phyloP scores from a whole-genome alignment of 2,329 filamentous ascomycete genomes.

The Akanthomyces lecanii region DNA sequence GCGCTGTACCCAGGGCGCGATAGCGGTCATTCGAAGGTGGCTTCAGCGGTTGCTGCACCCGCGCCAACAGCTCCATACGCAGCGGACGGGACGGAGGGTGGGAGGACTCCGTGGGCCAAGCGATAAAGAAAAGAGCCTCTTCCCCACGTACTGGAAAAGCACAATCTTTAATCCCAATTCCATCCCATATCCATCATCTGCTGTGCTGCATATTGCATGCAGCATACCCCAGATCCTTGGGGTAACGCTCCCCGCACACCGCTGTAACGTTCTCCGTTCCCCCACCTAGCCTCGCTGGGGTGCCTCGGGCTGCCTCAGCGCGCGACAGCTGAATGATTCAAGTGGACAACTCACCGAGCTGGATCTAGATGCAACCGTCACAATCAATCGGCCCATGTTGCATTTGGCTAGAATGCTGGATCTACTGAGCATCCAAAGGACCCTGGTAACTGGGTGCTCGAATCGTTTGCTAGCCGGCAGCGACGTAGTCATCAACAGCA shows the following conservation, averaged over 20 bases:
- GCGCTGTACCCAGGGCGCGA: not conserved
- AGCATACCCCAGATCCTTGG: not conserved
- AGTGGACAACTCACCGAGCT: not conserved
- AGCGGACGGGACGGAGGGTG: not conserved
- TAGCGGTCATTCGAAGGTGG: not conserved
- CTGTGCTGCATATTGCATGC: too few relatives aligned
- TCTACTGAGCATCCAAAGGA: not conserved
- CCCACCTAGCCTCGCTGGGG: slow-evolving; percentile 2
- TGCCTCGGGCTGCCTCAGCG: too few relatives aligned
- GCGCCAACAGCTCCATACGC: not conserved
- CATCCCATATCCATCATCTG: not conserved
- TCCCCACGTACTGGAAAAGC: not conserved
- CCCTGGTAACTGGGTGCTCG: not conserved
- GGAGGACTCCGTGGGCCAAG: not conserved
- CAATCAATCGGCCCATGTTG: not conserved
- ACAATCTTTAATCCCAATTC: not conserved
- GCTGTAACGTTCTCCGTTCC: slow-evolving; percentile 10
- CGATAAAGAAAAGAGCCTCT: not conserved
- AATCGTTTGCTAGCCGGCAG: too few relatives aligned
- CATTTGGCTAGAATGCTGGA: not conserved
- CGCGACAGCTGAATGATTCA: not conserved
- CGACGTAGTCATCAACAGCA: too few relatives aligned
- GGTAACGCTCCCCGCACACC: not conserved
- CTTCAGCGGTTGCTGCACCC: not conserved
- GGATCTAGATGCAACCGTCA: not conserved